Conservation (phyloP, 75 land plant species). For the Picea glauca region DNA sequence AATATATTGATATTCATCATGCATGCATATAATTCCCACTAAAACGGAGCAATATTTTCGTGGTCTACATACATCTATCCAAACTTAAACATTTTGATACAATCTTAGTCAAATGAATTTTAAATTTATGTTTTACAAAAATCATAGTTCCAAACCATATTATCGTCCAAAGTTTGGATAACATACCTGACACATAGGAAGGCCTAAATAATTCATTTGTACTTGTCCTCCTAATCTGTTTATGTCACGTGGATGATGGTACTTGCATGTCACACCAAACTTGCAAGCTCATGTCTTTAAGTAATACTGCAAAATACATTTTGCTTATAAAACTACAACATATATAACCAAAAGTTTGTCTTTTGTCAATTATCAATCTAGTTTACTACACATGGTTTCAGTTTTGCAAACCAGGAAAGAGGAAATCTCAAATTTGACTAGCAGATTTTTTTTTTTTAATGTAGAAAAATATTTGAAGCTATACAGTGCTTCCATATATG, state of each 20-base stretch:
- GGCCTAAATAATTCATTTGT: constrained; percentile 61
- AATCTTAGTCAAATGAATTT: background rate
- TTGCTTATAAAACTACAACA: background rate
- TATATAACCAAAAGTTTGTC: background rate
- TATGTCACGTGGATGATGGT: constrained; percentile 51
- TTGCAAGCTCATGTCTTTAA: constrained; percentile 60
- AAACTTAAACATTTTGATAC: background rate
- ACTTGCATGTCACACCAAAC: constrained; percentile 62
- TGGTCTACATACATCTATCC: background rate
- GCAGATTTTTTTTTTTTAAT: too few species aligned
- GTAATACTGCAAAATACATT: constrained; percentile 33
- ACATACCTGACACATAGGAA: constrained; percentile 83
- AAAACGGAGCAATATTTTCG: background rate
- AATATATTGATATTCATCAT: background rate
- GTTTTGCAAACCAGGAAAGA: background rate
- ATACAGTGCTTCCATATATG: background rate
- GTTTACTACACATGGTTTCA: background rate
- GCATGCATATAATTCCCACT: background rate
- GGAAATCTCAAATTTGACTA: background rate
- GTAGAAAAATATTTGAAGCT: background rate
- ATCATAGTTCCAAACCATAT: background rate
- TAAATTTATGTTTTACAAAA: background rate
- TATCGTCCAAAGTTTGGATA: background rate
- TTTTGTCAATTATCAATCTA: too few species aligned
- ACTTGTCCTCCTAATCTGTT: constrained; percentile 30